phyloP scores from a whole-genome alignment of 495 filamentous ascomycete genomes.

The Margaritispora aquatica region DNA sequence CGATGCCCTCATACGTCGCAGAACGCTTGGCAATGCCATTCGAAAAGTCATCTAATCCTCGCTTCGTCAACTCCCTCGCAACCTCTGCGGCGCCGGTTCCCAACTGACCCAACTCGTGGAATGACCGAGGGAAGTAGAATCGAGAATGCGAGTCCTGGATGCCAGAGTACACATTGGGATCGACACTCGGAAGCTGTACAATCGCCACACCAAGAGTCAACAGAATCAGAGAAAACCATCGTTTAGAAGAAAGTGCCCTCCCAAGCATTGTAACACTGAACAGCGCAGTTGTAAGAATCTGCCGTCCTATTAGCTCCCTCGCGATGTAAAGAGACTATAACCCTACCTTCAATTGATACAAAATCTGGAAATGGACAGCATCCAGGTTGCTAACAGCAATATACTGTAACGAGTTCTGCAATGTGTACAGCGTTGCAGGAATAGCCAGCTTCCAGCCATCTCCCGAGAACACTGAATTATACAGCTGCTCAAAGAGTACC shows the following conservation, averaged over 20 bases:
- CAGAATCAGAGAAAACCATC: conserved; percentile 77
- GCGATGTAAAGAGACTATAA: neutral
- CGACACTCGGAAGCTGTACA: conserved; percentile 65
- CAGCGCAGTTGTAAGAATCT: conserved; percentile 82
- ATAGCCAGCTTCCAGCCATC: conserved; percentile 96
- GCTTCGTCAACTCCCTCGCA: conserved; percentile 41
- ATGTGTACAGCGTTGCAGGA: conserved; percentile 79
- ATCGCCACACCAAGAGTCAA: conserved; percentile 80
- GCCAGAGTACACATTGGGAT: conserved; percentile 32
- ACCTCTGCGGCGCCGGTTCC: conserved; percentile 36
- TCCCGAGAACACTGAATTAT: conserved; percentile 73
- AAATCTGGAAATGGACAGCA: conserved; percentile 85
- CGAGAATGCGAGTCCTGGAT: conserved; percentile 33
- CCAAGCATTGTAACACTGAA: conserved; percentile 76
- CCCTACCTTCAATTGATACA: conserved; percentile 74
- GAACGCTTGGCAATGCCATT: conserved; percentile 65
- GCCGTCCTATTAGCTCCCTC: conserved; percentile 5
- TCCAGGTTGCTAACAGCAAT: conserved; percentile 87
- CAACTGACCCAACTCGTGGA: conserved; percentile 52
- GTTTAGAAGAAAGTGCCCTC: conserved; percentile 57
- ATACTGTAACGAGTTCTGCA: conserved; percentile 90
- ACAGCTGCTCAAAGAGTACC: conserved; percentile 73
- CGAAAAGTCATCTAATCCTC: conserved; percentile 33
- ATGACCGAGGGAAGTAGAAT: conserved; percentile 67
- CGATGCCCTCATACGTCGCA: conserved; percentile 91